Base-by-base conservation (phyloP, 768 basidiomycete genomes). In the Suillus hirtellus region DNA sequence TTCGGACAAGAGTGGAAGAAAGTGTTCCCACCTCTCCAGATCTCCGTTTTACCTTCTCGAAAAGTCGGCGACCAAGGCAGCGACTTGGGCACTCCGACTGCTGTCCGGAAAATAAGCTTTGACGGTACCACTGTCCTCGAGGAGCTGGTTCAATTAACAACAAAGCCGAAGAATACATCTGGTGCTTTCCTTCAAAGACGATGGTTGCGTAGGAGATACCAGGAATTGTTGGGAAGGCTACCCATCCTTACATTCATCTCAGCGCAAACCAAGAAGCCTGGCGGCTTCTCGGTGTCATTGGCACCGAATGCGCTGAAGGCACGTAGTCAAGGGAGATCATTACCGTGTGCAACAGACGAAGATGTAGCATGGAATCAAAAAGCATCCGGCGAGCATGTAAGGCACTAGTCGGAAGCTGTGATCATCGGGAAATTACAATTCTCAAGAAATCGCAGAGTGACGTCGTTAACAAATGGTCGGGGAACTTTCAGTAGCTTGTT, bases 21-120 rank as follows among this genome's bases (percentile, higher is more conserved):
- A 66, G 74, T 88, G 27, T 69, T 75, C 3, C 86, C 87, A 31
- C 90, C 92, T 8, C 71, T 92, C n/a, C 78, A 86, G 65, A 69
- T 84, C 17, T 71, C 72, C n/a, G 66, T 77, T 43, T 67, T 63
- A n/a, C 40, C 67, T 55, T 62, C 60, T 64, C 63, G 38, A 50
- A 63, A 19, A 37, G 53, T 40, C 56, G 27, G 37, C n/a, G 61
- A 64, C 15, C 21, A 34, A 54, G 52, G 59, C 35, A 59, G 62
- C 17, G 63, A 67, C 35, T 59, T 62, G 44, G 52, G 73, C 35
- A 61, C 67, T 27, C 63, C 61, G 10, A 68, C 67, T 24, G 76
- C 73, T n/a, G 67, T 80, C 35, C 73, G 79, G 34, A 64, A 63
- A 27, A 70, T 78, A 64, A 81, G 76, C 54, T 75, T 85, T 65